Evolutionary conservation across 306 rosid species (phyloP).

Genomic region (Medicago lupulina): DNA sequence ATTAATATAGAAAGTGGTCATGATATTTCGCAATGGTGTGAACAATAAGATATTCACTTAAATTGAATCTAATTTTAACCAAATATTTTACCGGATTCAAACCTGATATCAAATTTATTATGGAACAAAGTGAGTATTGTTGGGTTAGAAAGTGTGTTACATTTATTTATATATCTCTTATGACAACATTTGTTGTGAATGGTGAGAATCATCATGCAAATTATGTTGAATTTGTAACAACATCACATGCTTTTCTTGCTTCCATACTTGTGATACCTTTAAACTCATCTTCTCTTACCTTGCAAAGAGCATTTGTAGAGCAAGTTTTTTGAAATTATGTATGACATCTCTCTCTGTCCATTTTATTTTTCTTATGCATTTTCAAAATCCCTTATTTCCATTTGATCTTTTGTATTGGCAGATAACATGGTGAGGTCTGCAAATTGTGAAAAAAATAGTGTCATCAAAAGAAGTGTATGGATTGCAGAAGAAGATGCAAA

Average conservation of each 20-base stretch:
- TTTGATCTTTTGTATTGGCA: slow-evolving; percentile 37
- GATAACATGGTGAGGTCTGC: slow-evolving; percentile 70
- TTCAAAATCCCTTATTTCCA: slow-evolving; percentile 30
- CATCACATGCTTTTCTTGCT: slow-evolving; percentile 74
- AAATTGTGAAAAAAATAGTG: slow-evolving; percentile 60
- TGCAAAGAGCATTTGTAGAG: slow-evolving; percentile 43
- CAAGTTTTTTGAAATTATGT: slow-evolving; percentile 30
- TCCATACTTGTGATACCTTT: slow-evolving; percentile 65
- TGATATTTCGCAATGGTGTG: neutral
- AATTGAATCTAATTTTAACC: slow-evolving; percentile 69
- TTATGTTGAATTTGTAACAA: slow-evolving; percentile 61
- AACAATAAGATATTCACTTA: slow-evolving; percentile 45
- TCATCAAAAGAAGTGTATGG: slow-evolving; percentile 55
- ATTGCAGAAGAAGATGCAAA: slow-evolving; percentile 71
- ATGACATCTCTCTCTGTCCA: slow-evolving; percentile 27
- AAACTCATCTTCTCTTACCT: slow-evolving; percentile 55
- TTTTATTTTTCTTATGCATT: slow-evolving; percentile 18
- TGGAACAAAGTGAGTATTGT: slow-evolving; percentile 49
- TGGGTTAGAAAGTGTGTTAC: slow-evolving; percentile 44
- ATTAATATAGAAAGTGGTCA: neutral
- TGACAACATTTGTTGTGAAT: slow-evolving; percentile 43
- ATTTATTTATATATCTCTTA: slow-evolving; percentile 41
- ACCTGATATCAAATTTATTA: slow-evolving; percentile 59
- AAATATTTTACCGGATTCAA: slow-evolving; percentile 65
- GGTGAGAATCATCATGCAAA: slow-evolving; percentile 60